These are phyloP conservation scores for Quercus agrifolia DNA, from an alignment of 306 rosid species.

Conservation along the genomic window DNA sequence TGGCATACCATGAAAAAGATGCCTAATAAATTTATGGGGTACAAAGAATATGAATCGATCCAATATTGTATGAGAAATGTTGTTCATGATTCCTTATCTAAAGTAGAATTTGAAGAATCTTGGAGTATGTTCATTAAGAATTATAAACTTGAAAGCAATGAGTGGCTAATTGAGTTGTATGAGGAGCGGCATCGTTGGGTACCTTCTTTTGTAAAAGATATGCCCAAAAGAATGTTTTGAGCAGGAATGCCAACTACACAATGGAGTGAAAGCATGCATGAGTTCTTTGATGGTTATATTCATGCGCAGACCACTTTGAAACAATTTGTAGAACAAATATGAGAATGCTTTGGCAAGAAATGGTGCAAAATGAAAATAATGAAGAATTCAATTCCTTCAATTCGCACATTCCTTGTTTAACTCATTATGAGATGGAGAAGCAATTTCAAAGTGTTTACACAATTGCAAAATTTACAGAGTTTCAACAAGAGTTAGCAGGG, in stretches of 20 bases:
- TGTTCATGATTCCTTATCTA: not conserved
- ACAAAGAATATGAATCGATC: slow-evolving; percentile 12
- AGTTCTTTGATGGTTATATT: slow-evolving; percentile 5
- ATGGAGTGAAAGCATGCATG: not conserved
- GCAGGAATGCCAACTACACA: slow-evolving; percentile 1
- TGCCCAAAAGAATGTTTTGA: not conserved
- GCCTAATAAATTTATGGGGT: slow-evolving; percentile 1
- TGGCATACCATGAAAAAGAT: slow-evolving; percentile 25
- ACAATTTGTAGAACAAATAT: not conserved
- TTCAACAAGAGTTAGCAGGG: not conserved
- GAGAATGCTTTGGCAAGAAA: not conserved
- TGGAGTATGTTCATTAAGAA: too few relatives aligned
- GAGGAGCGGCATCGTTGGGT: not conserved
- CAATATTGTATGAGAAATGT: not conserved
- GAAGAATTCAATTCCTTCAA: not conserved
- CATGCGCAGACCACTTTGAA: not conserved
- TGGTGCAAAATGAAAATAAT: not conserved
- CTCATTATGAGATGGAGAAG: slow-evolving; percentile 3
- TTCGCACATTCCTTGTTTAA: not conserved
- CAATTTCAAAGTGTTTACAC: slow-evolving; percentile 1
- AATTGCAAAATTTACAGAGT: slow-evolving; percentile 6
- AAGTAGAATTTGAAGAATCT: too few relatives aligned
- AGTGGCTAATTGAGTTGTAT: too few relatives aligned
- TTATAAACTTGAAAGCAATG: too few relatives aligned
- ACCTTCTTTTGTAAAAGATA: not conserved